phyloP scores from a whole-genome alignment of 176 grass and related monocot genomes.

The Carex myosuroides region DNA sequence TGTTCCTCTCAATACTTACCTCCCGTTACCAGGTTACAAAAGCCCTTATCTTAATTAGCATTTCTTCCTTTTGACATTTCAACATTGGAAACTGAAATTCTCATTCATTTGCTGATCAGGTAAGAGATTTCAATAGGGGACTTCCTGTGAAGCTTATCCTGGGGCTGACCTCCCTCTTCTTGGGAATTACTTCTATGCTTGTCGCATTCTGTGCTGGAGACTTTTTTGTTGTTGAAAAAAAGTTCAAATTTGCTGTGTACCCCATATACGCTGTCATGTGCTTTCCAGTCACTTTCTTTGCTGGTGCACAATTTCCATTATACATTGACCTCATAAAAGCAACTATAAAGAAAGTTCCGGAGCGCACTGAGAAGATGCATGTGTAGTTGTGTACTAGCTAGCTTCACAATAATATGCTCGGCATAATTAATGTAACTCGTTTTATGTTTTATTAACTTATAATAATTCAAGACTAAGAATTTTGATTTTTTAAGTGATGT shows the following conservation, averaged over 20 bases:
- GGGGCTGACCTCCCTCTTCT: constrained; percentile 22
- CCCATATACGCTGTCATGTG: constrained; percentile 17
- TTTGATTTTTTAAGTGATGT: not conserved
- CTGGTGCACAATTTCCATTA: not conserved
- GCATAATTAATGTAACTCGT: not conserved
- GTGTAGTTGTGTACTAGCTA: not conserved
- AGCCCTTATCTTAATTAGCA: not conserved
- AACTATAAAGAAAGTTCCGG: not conserved
- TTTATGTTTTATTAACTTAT: not conserved
- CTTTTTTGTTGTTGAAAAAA: constrained; percentile 1
- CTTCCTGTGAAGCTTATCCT: constrained; percentile 17
- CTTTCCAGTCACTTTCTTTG: constrained; percentile 20
- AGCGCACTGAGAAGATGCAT: not conserved
- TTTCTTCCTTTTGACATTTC: not conserved
- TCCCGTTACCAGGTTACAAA: constrained; percentile 13
- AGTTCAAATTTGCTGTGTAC: constrained; percentile 8
- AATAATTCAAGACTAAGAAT: not conserved
- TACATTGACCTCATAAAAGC: constrained; percentile 15
- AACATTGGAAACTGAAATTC: not conserved
- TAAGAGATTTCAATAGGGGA: not conserved
- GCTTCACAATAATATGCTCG: not conserved
- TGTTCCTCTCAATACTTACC: constrained; percentile 24
- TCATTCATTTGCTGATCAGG: not conserved
- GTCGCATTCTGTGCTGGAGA: constrained; percentile 18
- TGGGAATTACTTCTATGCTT: not conserved